phyloP scores from a whole-genome alignment of 2,329 filamentous ascomycete genomes.

The Nemania abortiva region DNA sequence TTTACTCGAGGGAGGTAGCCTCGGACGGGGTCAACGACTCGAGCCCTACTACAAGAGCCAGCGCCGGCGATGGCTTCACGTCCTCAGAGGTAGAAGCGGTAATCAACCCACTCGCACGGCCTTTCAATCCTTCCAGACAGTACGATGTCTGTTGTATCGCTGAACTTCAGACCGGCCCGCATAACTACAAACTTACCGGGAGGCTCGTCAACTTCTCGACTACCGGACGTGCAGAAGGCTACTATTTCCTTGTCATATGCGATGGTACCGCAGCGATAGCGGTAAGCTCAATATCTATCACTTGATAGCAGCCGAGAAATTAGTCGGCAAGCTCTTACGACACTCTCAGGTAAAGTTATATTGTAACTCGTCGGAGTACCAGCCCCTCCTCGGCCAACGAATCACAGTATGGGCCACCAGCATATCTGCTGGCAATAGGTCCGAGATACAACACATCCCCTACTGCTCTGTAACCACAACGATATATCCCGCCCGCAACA shows the following conservation, averaged over 20 bases:
- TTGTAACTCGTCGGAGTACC: conserved; percentile 56
- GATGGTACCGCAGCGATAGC: conserved; percentile 67
- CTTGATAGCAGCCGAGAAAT: not conserved
- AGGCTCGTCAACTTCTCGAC: conserved; percentile 68
- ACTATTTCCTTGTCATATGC: conserved; percentile 66
- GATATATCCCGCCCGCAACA: conserved; percentile 69
- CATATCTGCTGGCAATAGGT: conserved; percentile 60
- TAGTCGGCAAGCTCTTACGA: conserved; percentile 5
- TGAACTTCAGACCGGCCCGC: conserved; percentile 62
- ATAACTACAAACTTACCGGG: conserved; percentile 64
- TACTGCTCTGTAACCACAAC: conserved; percentile 64
- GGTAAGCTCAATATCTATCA: conserved; percentile 51
- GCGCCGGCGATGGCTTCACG: conserved; percentile 68
- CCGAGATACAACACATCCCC: conserved; percentile 48
- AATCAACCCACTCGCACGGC: conserved; percentile 53
- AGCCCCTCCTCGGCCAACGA: conserved; percentile 63
- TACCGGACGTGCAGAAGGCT: conserved; percentile 57
- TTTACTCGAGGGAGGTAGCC: conserved; percentile 50
- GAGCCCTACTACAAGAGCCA: conserved; percentile 39
- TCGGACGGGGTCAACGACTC: conserved; percentile 28
- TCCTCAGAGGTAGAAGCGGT: conserved; percentile 57
- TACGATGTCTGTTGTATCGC: conserved; percentile 63
- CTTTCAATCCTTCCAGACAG: conserved; percentile 57
- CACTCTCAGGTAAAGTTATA: conserved; percentile 63
- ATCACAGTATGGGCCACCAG: conserved; percentile 69